Evolutionary conservation across 1,284 basidiomycete species (phyloP).

Genomic region (Leccinum griseonigrum): DNA sequence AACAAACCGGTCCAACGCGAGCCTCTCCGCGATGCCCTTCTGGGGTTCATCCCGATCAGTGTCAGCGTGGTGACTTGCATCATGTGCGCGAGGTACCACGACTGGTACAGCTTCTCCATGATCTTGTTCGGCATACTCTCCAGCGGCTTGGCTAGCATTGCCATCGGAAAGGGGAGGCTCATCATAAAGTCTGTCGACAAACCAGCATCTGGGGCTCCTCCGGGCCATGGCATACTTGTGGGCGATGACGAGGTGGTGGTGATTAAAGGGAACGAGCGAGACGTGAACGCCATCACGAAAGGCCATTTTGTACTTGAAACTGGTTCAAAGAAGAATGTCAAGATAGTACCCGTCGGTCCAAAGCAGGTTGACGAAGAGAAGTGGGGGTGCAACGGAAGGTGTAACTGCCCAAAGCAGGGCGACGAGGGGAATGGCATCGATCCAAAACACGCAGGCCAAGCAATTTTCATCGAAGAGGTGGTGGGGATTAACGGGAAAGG

Average conservation of each 20-base stretch:
- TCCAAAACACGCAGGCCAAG: neutral
- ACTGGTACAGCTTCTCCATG: conserved; percentile 28
- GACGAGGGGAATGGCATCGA: neutral
- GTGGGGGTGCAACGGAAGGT: neutral
- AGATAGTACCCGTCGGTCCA: neutral
- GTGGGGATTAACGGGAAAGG: neutral
- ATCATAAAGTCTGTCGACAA: conserved; percentile 9
- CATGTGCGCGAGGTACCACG: conserved; percentile 18
- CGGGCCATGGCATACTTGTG: conserved; percentile 22
- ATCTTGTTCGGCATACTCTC: conserved; percentile 33
- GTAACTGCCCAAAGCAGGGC: neutral
- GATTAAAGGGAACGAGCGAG: conserved; percentile 27
- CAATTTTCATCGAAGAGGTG: neutral
- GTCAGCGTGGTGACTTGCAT: conserved; percentile 22
- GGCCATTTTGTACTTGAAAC: conserved; percentile 23
- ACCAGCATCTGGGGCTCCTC: conserved; percentile 14
- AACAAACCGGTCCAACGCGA: neutral
- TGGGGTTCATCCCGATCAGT: conserved; percentile 23
- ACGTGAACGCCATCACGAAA: conserved; percentile 31
- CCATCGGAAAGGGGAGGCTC: conserved; percentile 20
- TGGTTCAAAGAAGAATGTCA: neutral
- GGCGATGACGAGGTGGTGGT: conserved; percentile 16
- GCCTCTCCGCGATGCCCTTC: conserved; percentile 12
- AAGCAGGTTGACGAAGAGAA: neutral
- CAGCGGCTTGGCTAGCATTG: conserved; percentile 22